Evolutionary conservation across 1,139 yeast species (phyloP).

Genomic region (Blastobotrys petasosporus): DNA sequence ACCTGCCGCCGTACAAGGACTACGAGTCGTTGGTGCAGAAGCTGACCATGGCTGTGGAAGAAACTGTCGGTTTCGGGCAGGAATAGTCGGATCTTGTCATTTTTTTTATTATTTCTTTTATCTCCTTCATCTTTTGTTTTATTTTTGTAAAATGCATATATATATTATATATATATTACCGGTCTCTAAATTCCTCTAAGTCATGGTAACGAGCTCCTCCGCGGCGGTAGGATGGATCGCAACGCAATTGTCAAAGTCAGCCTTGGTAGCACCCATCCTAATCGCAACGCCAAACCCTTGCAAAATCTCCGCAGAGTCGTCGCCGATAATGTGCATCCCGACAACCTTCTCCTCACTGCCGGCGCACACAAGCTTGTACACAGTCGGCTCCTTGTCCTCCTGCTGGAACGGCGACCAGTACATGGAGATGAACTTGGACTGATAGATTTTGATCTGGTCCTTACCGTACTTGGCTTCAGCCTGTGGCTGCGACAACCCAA

Average conservation of each 20-base stretch:
- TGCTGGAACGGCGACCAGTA: slow-evolving; percentile 69
- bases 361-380: slow-evolving; percentile 71
- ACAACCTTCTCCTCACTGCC: slow-evolving; percentile 89
- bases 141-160: neutral
- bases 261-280: slow-evolving; percentile 90
- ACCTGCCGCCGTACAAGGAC: slow-evolving; percentile 75
- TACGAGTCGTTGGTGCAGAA: slow-evolving; percentile 74
- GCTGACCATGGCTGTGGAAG: slow-evolving; percentile 82
- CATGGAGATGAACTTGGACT: slow-evolving; percentile 82
- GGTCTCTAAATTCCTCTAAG: slow-evolving; percentile 29
- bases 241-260: slow-evolving; percentile 88
- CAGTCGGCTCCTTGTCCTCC: slow-evolving; percentile 79
- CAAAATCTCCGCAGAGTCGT: slow-evolving; percentile 79
- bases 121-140: neutral
- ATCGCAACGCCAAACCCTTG: slow-evolving; percentile 98
- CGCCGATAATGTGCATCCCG: slow-evolving; percentile 92
- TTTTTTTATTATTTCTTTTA: neutral
- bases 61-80: slow-evolving; percentile 94
- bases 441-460: slow-evolving; percentile 74
- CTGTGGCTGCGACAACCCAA: slow-evolving; percentile 74
- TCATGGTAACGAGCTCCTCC: slow-evolving; percentile 91
- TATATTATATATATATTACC: neutral
- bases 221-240: slow-evolving; percentile 99
- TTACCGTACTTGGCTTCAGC: slow-evolving; percentile 77
- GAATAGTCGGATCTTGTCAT: slow-evolving; percentile 58